Base-by-base conservation (phyloP, 768 basidiomycete species). In the Udeniomyces megalosporus region DNA sequence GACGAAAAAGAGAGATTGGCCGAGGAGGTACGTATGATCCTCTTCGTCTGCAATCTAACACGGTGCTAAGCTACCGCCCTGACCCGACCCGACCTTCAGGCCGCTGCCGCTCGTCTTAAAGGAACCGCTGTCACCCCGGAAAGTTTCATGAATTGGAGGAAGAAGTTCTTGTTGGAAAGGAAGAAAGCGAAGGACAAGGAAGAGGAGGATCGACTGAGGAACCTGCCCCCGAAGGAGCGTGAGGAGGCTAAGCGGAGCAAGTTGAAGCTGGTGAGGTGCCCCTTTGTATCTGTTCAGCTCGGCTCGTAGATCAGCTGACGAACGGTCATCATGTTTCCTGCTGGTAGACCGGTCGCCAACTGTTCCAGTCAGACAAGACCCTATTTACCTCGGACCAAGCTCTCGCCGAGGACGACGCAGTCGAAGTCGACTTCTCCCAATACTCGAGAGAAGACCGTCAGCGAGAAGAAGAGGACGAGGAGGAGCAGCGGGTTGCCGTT, bases 101-200 rank as follows among this genome's bases (percentile, higher is more conserved):
- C 82, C 65, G 86, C 93, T 74, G 85, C 88, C 74, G 84, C 83
- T 38, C 81, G 84, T 64, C 91, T 85, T 53, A 81, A 85, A 58
- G 93, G 93, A 32, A 96, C 93, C n/a, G 82, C 86, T 35, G 88
- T 99, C 34, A 96, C 91, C 0, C 69, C 78, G 28, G 84, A 83
- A 62, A 81, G 83, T 0, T 99, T 96, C 77, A 80, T 77, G 60
- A 77, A 74, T 31, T 96, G 93, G 92, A 84, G 86, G 73, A 73
- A 73, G 32, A 81, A 77, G 66, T 95, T 95, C 68, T 84, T 87
- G 69, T 79, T 77, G 69, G 86, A 87, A 72, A 72, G 81, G 68
- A 76, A 78, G 11, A 70, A 70, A 47, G 82, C 77, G 71, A 82
- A 80, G 69, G 76, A 76, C 10, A 77, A 76, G 61, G 85, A 86